phyloP scores from a whole-genome alignment of 257 asterid genomes.

The Haberlea rhodopensis region DNA sequence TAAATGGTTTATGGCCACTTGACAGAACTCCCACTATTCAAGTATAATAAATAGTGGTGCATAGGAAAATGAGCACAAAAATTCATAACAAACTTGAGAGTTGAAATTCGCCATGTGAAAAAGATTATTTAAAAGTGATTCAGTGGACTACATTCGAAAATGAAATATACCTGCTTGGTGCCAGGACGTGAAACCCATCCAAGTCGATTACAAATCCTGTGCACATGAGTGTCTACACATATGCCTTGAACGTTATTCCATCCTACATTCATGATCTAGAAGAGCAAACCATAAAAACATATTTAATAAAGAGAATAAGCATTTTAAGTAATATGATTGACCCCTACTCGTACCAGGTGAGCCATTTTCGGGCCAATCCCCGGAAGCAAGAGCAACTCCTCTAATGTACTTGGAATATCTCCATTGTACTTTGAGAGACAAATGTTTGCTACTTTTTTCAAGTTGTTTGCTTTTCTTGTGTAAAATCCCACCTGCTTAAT shows the following conservation, averaged over 20 bases:
- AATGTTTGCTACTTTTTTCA: conserved; percentile 81
- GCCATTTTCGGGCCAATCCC: conserved; percentile 99
- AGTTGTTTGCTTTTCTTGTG: conserved; percentile 83
- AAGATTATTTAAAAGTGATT: not conserved
- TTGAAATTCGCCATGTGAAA: not conserved
- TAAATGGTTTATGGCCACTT: no score
- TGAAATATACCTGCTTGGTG: conserved; percentile 57
- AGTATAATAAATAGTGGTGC: not conserved
- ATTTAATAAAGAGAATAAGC: conserved; percentile 12
- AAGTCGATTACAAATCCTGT: conserved; percentile 90
- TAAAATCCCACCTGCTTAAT: conserved; percentile 83
- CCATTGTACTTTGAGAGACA: conserved; percentile 70
- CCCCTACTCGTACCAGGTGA: conserved; percentile 66
- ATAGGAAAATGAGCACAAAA: not conserved
- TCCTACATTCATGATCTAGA: conserved; percentile 90
- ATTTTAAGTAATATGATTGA: not conserved
- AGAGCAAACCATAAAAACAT: conserved; percentile 1
- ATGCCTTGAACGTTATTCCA: conserved; percentile 98
- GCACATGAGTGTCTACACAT: conserved; percentile 98
- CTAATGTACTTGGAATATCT: conserved; percentile 85
- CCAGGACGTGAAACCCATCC: conserved; percentile 92
- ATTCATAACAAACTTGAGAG: not conserved
- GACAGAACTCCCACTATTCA: not conserved
- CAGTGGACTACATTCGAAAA: not conserved
- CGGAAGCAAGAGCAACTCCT: conserved; percentile 82